Evolutionary conservation across 139 green algal genomes (phyloP).

Genomic region (Monoraphidium neglectum): DNA sequence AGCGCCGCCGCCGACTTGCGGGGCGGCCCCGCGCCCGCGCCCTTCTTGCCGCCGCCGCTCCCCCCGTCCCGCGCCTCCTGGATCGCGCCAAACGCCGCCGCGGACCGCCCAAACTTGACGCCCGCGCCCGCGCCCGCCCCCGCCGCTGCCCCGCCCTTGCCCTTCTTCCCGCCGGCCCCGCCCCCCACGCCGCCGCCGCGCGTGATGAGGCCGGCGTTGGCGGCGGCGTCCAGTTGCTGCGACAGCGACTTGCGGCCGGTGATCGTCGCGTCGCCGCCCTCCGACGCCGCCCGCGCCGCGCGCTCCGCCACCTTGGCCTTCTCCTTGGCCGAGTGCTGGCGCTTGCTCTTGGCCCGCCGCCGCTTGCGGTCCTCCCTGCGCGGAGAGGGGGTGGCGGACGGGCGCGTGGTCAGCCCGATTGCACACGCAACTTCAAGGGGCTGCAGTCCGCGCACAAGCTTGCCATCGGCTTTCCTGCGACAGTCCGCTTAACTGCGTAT

Average conservation of each 20-base stretch:
- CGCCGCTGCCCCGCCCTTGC: constrained; percentile 18
- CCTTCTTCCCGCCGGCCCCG: neutral
- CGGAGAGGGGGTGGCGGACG: neutral
- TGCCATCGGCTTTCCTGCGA: neutral
- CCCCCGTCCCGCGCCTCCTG: constrained; percentile 49
- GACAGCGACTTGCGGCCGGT: constrained; percentile 54
- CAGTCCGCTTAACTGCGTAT: neutral
- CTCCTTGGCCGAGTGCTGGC: constrained; percentile 53
- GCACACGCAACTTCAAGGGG: neutral
- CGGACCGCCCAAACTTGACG: constrained; percentile 55
- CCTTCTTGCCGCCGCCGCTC: constrained; percentile 5
- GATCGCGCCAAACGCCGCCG: constrained; percentile 69
- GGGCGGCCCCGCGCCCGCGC: neutral
- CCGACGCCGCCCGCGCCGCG: constrained; percentile 25
- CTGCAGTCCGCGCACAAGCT: neutral
- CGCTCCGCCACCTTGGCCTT: constrained; percentile 35
- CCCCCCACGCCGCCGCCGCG: constrained; percentile 15
- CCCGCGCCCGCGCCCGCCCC: constrained; percentile 26
- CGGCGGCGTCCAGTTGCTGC: constrained; percentile 25
- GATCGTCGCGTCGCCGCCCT: constrained; percentile 40
- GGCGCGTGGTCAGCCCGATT: neutral
- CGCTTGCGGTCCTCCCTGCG: constrained; percentile 72
- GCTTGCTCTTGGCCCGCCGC: constrained; percentile 73
- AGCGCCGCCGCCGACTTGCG: neutral
- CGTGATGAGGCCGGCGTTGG: constrained; percentile 33